A percentile compares a stretch with the other conserved stretches of the same genome.
Evolutionary conservation across 768 basidiomycete species (phyloP).

Genomic region (Mycena leptocephala): DNA sequence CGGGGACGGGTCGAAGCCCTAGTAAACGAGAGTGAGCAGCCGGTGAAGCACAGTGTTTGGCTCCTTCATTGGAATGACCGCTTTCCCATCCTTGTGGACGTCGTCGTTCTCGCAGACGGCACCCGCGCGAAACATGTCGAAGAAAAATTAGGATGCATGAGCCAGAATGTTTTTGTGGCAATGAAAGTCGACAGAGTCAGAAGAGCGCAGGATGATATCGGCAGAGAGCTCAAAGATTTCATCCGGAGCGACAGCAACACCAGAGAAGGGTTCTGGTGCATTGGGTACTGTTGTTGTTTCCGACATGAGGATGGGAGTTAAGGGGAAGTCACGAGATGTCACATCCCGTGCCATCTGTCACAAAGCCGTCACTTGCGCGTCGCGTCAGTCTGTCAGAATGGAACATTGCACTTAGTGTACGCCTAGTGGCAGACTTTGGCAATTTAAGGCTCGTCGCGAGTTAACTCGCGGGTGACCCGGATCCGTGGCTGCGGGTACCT

Average conservation of each 20-base stretch:
- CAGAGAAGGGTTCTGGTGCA: slow-evolving; percentile 20
- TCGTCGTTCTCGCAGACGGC: slow-evolving; percentile 23
- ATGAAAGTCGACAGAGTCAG: slow-evolving; percentile 24
- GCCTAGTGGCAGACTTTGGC: no score
- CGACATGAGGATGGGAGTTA: neutral
- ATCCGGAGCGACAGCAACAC: neutral
- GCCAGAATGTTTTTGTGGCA: slow-evolving; percentile 24
- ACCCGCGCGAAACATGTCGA: slow-evolving; percentile 17
- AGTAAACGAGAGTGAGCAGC: slow-evolving; percentile 20
- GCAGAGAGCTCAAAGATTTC: slow-evolving; percentile 16
- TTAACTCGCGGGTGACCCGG: no score
- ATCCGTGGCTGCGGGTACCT: no score
- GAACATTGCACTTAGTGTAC: neutral
- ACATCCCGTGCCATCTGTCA: neutral
- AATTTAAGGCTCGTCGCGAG: no score
- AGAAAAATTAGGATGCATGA: slow-evolving; percentile 23
- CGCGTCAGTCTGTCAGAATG: neutral
- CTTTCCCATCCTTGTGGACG: slow-evolving; percentile 24
- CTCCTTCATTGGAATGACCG: slow-evolving; percentile 19
- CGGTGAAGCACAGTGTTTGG: slow-evolving; percentile 3
- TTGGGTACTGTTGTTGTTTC: neutral
- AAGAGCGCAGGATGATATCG: slow-evolving; percentile 22
- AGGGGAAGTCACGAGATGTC: neutral
- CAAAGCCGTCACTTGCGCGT: neutral
- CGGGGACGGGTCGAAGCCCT: no score